phyloP scores from a whole-genome alignment of 2,329 filamentous ascomycete species.

The Aspergillus sp. region DNA sequence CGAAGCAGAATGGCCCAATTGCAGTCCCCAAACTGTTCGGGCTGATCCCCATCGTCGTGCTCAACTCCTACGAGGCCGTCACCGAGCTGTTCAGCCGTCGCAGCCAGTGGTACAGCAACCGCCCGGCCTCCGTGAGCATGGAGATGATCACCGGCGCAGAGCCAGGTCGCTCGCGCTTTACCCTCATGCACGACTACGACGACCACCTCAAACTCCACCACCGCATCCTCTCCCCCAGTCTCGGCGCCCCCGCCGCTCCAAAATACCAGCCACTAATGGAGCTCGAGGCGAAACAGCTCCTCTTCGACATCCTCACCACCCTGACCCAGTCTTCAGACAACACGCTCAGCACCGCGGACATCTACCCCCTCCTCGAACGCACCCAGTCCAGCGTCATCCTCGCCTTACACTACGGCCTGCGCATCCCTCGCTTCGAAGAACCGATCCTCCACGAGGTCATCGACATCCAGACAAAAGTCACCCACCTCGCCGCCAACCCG shows the following conservation, averaged over 20 bases:
- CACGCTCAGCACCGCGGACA: constrained; percentile 26
- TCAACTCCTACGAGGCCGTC: constrained; percentile 37
- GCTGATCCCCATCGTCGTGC: constrained; percentile 38
- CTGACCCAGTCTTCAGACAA: background rate
- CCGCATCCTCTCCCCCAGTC: constrained; percentile 48
- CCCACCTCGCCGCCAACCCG: constrained; percentile 47
- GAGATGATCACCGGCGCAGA: constrained; percentile 38
- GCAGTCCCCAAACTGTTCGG: constrained; percentile 29
- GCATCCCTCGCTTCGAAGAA: constrained; percentile 45
- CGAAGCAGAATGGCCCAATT: constrained; percentile 36
- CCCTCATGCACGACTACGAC: constrained; percentile 53
- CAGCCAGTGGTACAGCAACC: constrained; percentile 42
- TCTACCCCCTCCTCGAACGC: constrained; percentile 52
- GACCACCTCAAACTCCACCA: constrained; percentile 50
- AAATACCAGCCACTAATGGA: constrained; percentile 53
- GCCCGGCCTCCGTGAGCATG: constrained; percentile 37
- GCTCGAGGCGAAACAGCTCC: constrained; percentile 49
- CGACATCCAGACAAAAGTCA: constrained; percentile 50
- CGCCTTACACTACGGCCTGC: constrained; percentile 53
- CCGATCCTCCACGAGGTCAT: constrained; percentile 48
- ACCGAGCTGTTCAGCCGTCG: constrained; percentile 43
- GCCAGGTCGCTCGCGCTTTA: constrained; percentile 23
- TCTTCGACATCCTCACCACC: constrained; percentile 41
- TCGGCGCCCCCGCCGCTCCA: constrained; percentile 48
- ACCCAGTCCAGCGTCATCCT: constrained; percentile 55